Conservation (phyloP, 495 filamentous ascomycete species). For the Corynascus novoguineensis region DNA sequence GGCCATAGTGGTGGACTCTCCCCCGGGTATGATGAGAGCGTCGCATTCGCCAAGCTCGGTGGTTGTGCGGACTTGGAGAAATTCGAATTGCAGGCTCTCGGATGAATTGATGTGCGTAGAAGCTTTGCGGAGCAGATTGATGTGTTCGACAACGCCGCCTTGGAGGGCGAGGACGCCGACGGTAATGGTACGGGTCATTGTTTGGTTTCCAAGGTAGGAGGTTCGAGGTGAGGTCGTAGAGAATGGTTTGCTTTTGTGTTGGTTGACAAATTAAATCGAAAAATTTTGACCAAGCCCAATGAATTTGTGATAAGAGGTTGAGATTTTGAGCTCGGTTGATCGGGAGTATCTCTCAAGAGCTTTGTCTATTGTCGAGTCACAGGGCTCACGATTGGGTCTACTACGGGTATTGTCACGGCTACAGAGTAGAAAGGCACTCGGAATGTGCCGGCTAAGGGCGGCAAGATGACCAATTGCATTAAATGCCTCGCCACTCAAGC, state of each 20-base stretch:
- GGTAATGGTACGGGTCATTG: slow-evolving; percentile 41
- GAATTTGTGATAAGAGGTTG: too few relatives aligned
- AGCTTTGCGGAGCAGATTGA: slow-evolving; percentile 68
- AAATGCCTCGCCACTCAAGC: slow-evolving; percentile 19
- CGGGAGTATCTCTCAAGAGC: not conserved
- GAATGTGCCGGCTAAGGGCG: slow-evolving; percentile 24
- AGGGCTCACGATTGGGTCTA: not conserved
- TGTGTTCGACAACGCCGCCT: slow-evolving; percentile 87
- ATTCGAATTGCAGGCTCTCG: slow-evolving; percentile 42
- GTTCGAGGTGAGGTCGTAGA: not conserved
- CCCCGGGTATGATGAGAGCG: slow-evolving; percentile 84
- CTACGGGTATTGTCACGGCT: not conserved
- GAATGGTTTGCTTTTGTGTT: not conserved
- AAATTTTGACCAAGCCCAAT: too few relatives aligned
- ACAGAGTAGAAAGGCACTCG: slow-evolving; percentile 1
- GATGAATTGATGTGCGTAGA: slow-evolving; percentile 24
- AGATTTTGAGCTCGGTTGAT: not conserved
- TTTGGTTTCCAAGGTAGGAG: too few relatives aligned
- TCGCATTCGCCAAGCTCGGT: slow-evolving; percentile 66
- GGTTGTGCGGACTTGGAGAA: slow-evolving; percentile 74
- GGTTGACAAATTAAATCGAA: too few relatives aligned
- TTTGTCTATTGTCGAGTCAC: not conserved
- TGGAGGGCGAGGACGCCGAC: slow-evolving; percentile 88
- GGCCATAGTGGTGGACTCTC: slow-evolving; percentile 91
- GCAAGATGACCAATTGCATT: slow-evolving; percentile 14